phyloP scores from a whole-genome alignment of 495 filamentous ascomycete species.

The Hypoxylon intermedium region DNA sequence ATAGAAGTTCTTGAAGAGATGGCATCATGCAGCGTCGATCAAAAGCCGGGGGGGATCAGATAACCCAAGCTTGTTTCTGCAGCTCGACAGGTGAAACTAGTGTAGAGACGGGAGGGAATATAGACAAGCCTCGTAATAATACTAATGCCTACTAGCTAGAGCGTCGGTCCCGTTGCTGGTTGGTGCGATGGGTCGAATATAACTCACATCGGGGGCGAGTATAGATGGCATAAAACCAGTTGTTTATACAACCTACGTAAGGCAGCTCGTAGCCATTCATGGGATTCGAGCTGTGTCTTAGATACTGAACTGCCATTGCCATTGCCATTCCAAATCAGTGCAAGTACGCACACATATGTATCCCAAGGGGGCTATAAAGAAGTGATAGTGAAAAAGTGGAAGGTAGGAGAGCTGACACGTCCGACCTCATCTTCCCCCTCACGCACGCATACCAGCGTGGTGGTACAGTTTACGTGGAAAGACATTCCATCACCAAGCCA shows the following conservation, averaged over 20 bases:
- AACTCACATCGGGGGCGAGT: constrained; percentile 17
- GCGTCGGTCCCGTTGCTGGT: not conserved
- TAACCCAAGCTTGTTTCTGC: constrained; percentile 7
- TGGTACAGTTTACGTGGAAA: constrained; percentile 35
- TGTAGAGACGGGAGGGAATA: constrained; percentile 1
- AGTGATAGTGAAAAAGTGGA: not conserved
- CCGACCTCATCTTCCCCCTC: constrained; percentile 12
- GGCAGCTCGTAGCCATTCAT: not conserved
- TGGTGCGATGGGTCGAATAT: constrained; percentile 28
- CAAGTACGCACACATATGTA: too few species aligned
- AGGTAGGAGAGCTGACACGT: constrained; percentile 18
- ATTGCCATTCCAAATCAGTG: too few species aligned
- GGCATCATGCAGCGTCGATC: constrained; percentile 37
- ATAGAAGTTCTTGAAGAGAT: constrained; percentile 22
- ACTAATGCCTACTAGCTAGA: not conserved
- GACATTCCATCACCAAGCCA: constrained; percentile 28
- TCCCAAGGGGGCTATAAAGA: constrained; percentile 3
- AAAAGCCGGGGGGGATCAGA: constrained; percentile 7
- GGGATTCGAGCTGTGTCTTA: constrained; percentile 15
- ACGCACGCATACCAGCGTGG: not conserved
- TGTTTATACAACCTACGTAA: not conserved
- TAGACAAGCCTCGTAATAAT: not conserved
- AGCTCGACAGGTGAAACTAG: constrained; percentile 20
- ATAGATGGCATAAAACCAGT: too few species aligned
- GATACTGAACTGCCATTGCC: too few species aligned